Evolutionary conservation across 2,329 filamentous ascomycete species (phyloP), one percentile per base, ranked within the genome.

Genomic region (Didymella lethalis): DNA sequence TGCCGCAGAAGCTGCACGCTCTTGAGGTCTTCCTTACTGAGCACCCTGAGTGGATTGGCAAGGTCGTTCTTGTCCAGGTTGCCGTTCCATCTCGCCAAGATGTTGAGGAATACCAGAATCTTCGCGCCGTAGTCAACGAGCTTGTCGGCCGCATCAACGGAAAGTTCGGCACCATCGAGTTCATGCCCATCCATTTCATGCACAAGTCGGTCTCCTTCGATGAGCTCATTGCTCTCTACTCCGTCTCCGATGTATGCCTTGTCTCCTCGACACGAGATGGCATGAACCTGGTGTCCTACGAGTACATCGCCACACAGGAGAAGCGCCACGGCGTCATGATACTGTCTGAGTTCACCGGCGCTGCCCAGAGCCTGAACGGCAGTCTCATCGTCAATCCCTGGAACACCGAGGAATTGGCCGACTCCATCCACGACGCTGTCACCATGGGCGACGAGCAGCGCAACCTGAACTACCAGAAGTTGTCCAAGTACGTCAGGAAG

Each of bases 101-200:
- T 72, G 95, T 98, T 56, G 95, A 98, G 73, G 95, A 98, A 75
- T 98, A 99, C 75, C 94, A 98, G 77, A 97, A 98, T 74, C 84
- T 99, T 34, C 89, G 94, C 28, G 93, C 93, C 20, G 92, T 97
- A 4, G 93, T 97, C 74, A 99, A 98, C 76, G 95, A 99, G 81
- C 86, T 98, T 11, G 94, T 98, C 14, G 95, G 95, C 36, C 88
- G 94, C 61, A 98, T 99, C 81, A 99, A 99, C 75, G 95, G 95
- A 73, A 93, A 91, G 75, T 98, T 97, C 73, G 93, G 94, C 76
- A 97, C 93, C 31, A 90, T 98, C 72, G 94, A 98, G 78, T 98
- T 97, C 81, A 97, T 96, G 90, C 95, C 95, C 0, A 98, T 99
- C 69, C 95, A 98, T 79, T 98, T 97, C 82, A 88, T 98, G 71